Conservation (phyloP, 2,329 filamentous ascomycete species). For the Dactylellina leptospora region DNA sequence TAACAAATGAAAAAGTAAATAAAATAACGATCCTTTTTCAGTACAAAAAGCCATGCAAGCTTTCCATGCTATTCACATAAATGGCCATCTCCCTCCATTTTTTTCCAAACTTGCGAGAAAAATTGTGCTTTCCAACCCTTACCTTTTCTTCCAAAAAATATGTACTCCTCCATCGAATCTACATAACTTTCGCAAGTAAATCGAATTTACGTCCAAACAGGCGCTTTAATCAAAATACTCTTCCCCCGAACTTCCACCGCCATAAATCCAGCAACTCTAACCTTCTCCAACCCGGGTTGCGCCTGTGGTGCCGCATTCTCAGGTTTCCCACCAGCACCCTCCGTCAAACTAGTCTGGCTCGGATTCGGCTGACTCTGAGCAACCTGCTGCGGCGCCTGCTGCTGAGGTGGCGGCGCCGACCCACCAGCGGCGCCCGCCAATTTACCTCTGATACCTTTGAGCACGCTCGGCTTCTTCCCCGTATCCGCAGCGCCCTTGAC, state of each 20-base stretch:
- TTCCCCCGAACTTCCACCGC: conserved; percentile 78
- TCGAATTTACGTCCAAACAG: conserved; percentile 67
- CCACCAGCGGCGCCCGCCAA: conserved; percentile 52
- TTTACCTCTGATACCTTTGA: conserved; percentile 57
- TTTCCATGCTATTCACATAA: conserved; percentile 31
- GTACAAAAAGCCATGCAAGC: too few relatives aligned
- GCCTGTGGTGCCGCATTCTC: conserved; percentile 53
- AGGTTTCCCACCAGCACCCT: conserved; percentile 61
- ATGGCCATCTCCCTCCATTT: conserved; percentile 1
- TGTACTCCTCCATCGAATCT: background rate
- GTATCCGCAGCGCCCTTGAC: conserved; percentile 61
- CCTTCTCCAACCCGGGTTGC: conserved; percentile 61
- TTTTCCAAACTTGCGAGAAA: background rate
- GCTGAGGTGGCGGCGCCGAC: conserved; percentile 51
- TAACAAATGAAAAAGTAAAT: conserved; percentile 16
- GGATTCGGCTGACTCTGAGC: conserved; percentile 61
- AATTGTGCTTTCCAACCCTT: background rate
- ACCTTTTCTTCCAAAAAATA: background rate
- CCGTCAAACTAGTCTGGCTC: conserved; percentile 43
- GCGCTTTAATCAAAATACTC: conserved; percentile 78
- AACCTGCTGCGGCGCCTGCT: conserved; percentile 61
- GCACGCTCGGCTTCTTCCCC: conserved; percentile 58
- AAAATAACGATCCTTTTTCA: too few relatives aligned
- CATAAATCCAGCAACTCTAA: conserved; percentile 79
- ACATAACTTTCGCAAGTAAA: background rate